Base-by-base conservation (phyloP, 352 stramenopile species). In the Bremia lactucae region DNA sequence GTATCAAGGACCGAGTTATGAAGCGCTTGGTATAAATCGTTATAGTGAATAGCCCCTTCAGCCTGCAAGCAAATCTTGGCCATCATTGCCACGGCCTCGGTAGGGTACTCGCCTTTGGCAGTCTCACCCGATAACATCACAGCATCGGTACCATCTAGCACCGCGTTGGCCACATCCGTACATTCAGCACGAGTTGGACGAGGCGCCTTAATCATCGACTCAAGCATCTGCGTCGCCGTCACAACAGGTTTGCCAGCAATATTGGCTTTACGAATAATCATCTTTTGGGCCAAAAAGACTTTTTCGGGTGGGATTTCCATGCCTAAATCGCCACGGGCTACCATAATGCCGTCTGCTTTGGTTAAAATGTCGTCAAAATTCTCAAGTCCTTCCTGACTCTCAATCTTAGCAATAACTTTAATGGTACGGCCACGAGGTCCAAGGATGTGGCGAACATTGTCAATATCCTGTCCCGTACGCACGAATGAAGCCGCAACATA, bases 71-170 rank as follows among this genome's bases (percentile, higher is more conserved):
- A 95, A 33, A 95, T 96, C 47, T 86, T 85, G 31, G 73, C 81
- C 89, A 97, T 97, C 70, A 98, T 98, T 39, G 75, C 48, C 28
- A 99, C 93, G 25, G 96, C 91, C 28, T 95, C 72, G 5, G 87
- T 52, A 10, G 95, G 95, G 74, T 98, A 97, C 31, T 98, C 82
- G 36, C 96, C 96, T 54, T 97, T 97, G 16, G 96, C 96, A 11
- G 95, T 98, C 72, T 99, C 96, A 18, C 94, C 96, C 36, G 88
- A 98, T 38, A 99, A 85, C 96, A 99, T 99, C 37, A 99, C 93
- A 41, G 68, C 85, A 65, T 99, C 96, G 40, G 95, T 95, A 43
- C 95, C 95, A 53, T 99, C 96, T 23, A 98, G 72, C 26, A 98
- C 95, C 31, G 96, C 95, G 68, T 99, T 99, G 34, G 96, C 94